Percentiles rank a stretch among this genome's conserved stretches.
These are phyloP conservation scores for Lactifluus subvellereus DNA, from an alignment of 768 basidiomycete species.

Conservation along the genomic window DNA sequence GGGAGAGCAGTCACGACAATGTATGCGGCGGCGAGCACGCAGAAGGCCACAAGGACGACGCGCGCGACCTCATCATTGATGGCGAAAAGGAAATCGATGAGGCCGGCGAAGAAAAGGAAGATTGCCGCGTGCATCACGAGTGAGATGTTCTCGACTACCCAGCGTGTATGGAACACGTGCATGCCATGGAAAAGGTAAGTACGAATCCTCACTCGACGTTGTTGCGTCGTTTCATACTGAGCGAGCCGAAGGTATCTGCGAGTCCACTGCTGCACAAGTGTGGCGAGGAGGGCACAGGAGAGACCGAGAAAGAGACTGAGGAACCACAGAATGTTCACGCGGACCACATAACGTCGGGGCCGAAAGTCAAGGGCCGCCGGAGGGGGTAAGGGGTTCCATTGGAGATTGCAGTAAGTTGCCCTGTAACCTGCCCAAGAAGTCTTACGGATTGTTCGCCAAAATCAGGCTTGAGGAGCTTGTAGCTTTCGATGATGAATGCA, in stretches of 20 bases:
- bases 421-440: slow-evolving; percentile 12
- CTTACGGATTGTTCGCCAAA: neutral
- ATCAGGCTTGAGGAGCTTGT: slow-evolving; percentile 21
- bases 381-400: neutral
- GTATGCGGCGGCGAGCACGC: neutral
- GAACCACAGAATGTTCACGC: slow-evolving; percentile 23
- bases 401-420: slow-evolving; percentile 12
- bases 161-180: neutral
- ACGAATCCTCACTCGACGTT: slow-evolving; percentile 12
- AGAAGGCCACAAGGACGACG: neutral
- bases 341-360: neutral
- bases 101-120: slow-evolving; percentile 4
- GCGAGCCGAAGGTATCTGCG: slow-evolving; percentile 13
- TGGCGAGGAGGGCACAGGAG: slow-evolving; percentile 12
- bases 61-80: neutral
- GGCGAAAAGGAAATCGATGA: slow-evolving; percentile 5
- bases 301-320: slow-evolving; percentile 18
- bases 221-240: neutral
- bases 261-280: slow-evolving; percentile 17
- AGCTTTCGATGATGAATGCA: slow-evolving; percentile 22
- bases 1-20: neutral
- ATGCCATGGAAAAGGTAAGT: slow-evolving; percentile 8
- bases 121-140: neutral
- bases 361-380: neutral
- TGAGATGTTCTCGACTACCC: slow-evolving; percentile 1